Evolutionary conservation across 108 stramenopile genomes (phyloP).

Genomic region (Skeletonema marinoi): DNA sequence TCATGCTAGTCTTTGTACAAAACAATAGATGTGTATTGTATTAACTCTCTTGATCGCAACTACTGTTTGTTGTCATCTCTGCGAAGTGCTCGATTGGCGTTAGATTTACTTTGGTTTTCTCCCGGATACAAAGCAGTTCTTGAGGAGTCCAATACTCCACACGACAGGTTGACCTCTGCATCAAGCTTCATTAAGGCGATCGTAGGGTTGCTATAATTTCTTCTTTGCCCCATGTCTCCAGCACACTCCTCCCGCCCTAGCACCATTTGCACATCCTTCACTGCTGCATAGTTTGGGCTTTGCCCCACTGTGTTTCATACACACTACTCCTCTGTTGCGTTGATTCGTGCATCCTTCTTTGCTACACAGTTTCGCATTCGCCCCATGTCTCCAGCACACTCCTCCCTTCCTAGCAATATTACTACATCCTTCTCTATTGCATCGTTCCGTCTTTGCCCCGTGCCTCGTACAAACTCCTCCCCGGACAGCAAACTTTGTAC

Average conservation of each 20-base stretch:
- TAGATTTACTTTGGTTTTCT: no score
- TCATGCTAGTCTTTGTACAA: no score
- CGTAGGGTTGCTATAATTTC: no score
- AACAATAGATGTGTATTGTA: no score
- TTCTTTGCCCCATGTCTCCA: not conserved
- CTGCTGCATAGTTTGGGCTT: not conserved
- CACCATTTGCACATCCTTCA: not conserved
- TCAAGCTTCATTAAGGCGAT: no score
- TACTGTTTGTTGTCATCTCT: no score
- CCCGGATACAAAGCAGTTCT: no score
- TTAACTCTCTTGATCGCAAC: no score
- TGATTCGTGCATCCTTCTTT: not conserved
- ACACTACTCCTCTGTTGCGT: not conserved
- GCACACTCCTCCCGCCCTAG: not conserved
- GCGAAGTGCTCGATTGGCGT: no score
- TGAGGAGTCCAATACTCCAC: no score
- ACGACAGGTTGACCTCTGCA: no score
- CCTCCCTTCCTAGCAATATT: not conserved
- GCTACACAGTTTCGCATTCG: not conserved
- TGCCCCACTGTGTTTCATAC: slow-evolving; percentile 4
- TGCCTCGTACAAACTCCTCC: not conserved
- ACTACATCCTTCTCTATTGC: not conserved
- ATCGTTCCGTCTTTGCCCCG: not conserved
- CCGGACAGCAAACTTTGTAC: not conserved
- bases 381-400: slow-evolving; percentile 5